phyloP scores from a whole-genome alignment of 805 yeast genomes.

The Saccharomycopsis guyanensis region DNA sequence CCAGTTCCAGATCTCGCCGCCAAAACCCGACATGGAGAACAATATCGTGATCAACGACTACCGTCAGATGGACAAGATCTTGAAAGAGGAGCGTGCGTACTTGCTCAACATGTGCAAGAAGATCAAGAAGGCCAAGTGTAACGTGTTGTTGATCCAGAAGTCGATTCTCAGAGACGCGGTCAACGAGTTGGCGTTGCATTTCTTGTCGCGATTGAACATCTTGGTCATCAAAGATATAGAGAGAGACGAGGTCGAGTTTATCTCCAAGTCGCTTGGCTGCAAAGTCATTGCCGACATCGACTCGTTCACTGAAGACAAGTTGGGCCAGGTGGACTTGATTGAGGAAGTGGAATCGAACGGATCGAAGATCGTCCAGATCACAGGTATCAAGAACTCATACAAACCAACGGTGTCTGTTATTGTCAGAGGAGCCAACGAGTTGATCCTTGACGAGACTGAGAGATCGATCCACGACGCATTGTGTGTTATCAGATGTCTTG shows the following conservation, averaged over 20 bases:
- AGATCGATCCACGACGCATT: conserved; percentile 96
- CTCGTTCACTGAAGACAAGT: conserved; percentile 83
- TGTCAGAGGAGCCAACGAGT: conserved; percentile 88
- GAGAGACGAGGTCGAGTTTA: conserved; percentile 92
- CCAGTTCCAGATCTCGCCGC: conserved; percentile 94
- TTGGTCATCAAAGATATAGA: conserved; percentile 93
- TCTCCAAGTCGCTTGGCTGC: conserved; percentile 76
- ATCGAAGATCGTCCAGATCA: conserved; percentile 79
- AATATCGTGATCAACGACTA: conserved; percentile 96
- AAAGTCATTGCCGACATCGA: conserved; percentile 95
- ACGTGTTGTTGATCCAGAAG: conserved; percentile 82
- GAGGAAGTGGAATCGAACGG: conserved; percentile 90
- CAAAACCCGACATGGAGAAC: conserved; percentile 96
- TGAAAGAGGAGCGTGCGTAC: conserved; percentile 96
- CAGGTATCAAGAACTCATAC: conserved; percentile 61
- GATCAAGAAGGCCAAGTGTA: conserved; percentile 94
- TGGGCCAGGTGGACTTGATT: conserved; percentile 85
- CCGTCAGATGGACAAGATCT: conserved; percentile 97
- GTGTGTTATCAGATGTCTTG: conserved; percentile 81
- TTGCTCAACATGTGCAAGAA: conserved; percentile 90
- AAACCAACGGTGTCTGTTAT: conserved; percentile 67
- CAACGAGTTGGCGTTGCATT: conserved; percentile 89
- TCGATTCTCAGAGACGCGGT: conserved; percentile 94
- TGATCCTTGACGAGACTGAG: conserved; percentile 92
- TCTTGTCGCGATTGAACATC: conserved; percentile 84